A percentile compares a stretch with the other conserved stretches of the same genome.
These are phyloP conservation scores for Anthostomella pinea DNA, from an alignment of 2,329 filamentous ascomycete genomes.

Conservation along the genomic window DNA sequence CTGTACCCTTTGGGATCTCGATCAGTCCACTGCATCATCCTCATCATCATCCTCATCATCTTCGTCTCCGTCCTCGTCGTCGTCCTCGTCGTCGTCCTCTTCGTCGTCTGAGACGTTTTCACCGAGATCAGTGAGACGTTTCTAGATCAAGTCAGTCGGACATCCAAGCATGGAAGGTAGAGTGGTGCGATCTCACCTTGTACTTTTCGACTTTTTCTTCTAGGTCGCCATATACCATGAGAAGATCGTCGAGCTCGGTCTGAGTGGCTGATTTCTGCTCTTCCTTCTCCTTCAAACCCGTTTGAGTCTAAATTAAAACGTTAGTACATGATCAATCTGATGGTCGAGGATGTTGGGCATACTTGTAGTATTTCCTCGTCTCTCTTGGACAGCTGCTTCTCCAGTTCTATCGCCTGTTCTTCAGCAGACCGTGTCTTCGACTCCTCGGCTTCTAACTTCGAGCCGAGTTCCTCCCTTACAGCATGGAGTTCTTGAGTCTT, in stretches of 20 bases:
- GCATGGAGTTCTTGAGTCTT: constrained; percentile 59
- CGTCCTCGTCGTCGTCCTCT: constrained; percentile 54
- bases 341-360: constrained; percentile 7
- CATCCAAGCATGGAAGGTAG: background rate
- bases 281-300: constrained; percentile 47
- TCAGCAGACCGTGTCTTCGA: constrained; percentile 38
- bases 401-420: constrained; percentile 47
- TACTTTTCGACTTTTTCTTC: constrained; percentile 75
- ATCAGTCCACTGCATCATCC: constrained; percentile 31
- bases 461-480: constrained; percentile 48
- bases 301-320: constrained; percentile 22
- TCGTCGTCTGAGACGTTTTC: constrained; percentile 75
- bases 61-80: constrained; percentile 43
- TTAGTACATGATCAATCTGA: constrained; percentile 11
- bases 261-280: constrained; percentile 63
- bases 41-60: constrained; percentile 29
- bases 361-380: constrained; percentile 34
- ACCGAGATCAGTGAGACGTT: constrained; percentile 63
- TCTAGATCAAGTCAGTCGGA: constrained; percentile 34
- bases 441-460: constrained; percentile 25
- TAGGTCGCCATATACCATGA: constrained; percentile 77
- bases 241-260: constrained; percentile 73
- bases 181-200: constrained; percentile 54
- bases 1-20: no score
- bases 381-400: constrained; percentile 45